Conservation (phyloP, 129 eudicot genomes). For the Flaveria bidentis region DNA sequence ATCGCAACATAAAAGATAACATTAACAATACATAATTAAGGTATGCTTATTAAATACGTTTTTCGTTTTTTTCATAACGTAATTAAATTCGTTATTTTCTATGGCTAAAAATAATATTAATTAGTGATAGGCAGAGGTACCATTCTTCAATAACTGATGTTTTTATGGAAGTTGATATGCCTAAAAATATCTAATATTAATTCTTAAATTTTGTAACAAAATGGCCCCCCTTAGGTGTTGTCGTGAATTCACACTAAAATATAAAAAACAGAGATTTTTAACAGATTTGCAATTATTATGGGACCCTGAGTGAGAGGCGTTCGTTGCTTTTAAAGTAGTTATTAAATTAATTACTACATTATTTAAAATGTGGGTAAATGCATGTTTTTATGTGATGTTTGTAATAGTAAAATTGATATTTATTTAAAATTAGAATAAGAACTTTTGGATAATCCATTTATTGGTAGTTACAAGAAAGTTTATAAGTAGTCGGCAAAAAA, state of each 20-base stretch:
- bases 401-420: not conserved
- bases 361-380: not conserved
- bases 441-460: not conserved
- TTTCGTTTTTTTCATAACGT: not conserved
- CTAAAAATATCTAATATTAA: not conserved
- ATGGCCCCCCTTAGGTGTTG: conserved; percentile 7
- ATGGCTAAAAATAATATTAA: not conserved
- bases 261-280: not conserved
- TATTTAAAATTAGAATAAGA: not conserved
- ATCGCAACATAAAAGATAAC: not conserved
- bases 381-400: not conserved
- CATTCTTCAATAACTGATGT: conserved; percentile 26
- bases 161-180: conserved; percentile 8
- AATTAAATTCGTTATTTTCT: not conserved
- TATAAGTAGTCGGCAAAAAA: not conserved
- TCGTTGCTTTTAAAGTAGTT: conserved; percentile 5
- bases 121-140: conserved; percentile 23
- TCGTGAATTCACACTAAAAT: not conserved
- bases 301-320: not conserved
- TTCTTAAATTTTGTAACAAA: not conserved
- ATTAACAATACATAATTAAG: not conserved
- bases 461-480: not conserved
- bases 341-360: not conserved
- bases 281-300: conserved; percentile 6
- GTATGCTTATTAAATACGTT: not conserved